phyloP scores from a whole-genome alignment of 1,139 yeast genomes.

The Blastobotrys elegans region DNA sequence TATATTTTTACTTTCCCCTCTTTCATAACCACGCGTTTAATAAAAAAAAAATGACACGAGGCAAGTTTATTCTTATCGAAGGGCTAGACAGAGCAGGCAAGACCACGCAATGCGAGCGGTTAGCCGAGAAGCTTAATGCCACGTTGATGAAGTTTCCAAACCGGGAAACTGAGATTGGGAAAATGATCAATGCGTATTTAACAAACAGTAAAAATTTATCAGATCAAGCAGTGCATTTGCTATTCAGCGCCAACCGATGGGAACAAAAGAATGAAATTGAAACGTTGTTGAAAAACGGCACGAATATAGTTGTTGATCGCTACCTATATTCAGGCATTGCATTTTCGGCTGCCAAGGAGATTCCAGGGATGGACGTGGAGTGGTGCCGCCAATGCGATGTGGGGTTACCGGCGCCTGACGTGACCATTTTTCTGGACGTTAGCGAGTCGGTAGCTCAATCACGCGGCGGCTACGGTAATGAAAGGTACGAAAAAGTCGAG shows the following conservation, averaged over 20 bases:
- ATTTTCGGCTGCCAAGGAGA: constrained; percentile 74
- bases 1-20: too few species aligned
- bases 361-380: constrained; percentile 45
- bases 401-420: constrained; percentile 85
- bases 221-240: constrained; percentile 69
- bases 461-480: constrained; percentile 86
- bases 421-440: constrained; percentile 71
- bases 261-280: constrained; percentile 56
- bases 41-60: constrained; percentile 39
- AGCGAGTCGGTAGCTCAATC: constrained; percentile 43
- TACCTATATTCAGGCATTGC: constrained; percentile 93
- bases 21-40: not conserved
- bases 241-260: constrained; percentile 96
- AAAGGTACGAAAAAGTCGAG: constrained; percentile 71
- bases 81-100: constrained; percentile 96
- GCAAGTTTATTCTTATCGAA: constrained; percentile 74
- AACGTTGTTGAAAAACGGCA: constrained; percentile 47
- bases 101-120: constrained; percentile 69
- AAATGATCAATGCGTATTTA: constrained; percentile 69
- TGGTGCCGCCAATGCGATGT: constrained; percentile 83
- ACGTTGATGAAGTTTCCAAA: constrained; percentile 77
- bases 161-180: constrained; percentile 75
- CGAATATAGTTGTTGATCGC: constrained; percentile 67
- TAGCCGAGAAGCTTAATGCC: constrained; percentile 42
- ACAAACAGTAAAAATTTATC: constrained; percentile 41